Percentiles rank a stretch among this genome's conserved stretches.
These are phyloP conservation scores for Fusarium liriodendri DNA, from an alignment of 2,329 filamentous ascomycete species.

Conservation along the genomic window DNA sequence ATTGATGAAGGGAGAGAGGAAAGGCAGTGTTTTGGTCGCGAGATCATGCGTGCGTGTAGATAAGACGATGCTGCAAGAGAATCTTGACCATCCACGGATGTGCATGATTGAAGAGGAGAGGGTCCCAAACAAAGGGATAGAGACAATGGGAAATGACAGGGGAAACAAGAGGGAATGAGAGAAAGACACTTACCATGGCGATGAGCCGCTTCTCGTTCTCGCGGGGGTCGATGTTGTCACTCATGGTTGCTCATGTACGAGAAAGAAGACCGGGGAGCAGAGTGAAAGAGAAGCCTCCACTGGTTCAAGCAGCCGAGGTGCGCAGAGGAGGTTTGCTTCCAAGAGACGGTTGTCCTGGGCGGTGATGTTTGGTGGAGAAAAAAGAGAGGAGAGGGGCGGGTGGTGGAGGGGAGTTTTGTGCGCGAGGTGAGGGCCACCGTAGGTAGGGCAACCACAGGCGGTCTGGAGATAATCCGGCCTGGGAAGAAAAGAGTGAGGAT, in stretches of 20 bases:
- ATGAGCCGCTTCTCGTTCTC: conserved; percentile 8
- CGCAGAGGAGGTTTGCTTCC: neutral
- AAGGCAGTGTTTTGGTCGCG: neutral
- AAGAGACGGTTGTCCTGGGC: neutral
- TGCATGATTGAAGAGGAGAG: neutral
- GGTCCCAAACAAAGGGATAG: neutral
- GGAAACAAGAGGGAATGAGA: neutral
- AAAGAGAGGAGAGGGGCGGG: neutral
- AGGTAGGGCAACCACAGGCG: neutral
- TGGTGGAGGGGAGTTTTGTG: neutral
- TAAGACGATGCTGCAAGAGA: neutral
- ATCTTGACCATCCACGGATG: neutral
- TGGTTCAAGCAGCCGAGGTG: neutral
- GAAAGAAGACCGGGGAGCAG: no score
- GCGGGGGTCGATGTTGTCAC: conserved; percentile 12
- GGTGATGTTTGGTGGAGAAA: neutral
- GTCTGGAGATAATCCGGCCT: neutral
- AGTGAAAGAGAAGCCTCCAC: neutral
- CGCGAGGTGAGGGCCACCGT: neutral
- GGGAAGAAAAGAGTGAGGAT: neutral
- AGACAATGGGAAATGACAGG: neutral
- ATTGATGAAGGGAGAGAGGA: neutral
- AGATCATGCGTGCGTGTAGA: neutral
- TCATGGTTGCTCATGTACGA: conserved; percentile 23
- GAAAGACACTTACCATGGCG: conserved; percentile 32